Percentiles rank a stretch among this genome's conserved stretches.
Evolutionary conservation across 2,329 filamentous ascomycete species (phyloP).

Genomic region (Trichoderma harzianum): DNA sequence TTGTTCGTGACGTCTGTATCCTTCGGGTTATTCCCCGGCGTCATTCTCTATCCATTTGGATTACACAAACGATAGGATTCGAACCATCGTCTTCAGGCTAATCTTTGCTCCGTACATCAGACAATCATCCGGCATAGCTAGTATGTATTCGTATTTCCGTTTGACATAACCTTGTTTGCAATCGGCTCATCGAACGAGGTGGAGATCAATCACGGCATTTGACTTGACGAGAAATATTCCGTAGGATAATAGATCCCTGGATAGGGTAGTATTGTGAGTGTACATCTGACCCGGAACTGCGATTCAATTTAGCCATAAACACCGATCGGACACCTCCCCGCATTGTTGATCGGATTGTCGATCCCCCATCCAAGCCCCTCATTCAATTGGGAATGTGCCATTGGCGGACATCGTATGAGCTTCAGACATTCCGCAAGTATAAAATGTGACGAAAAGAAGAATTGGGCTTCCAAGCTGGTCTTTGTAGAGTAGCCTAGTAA

Average conservation of each 20-base stretch:
- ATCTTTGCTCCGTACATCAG: neutral
- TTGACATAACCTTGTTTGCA: neutral
- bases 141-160: neutral
- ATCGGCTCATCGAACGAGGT: neutral
- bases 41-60: no score
- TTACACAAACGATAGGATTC: neutral
- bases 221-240: neutral
- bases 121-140: neutral
- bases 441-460: neutral
- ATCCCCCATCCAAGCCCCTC: neutral
- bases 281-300: neutral
- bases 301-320: constrained; percentile 1
- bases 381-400: neutral
- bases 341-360: constrained; percentile 2
- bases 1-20: neutral
- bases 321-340: constrained; percentile 4
- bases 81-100: neutral
- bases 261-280: neutral
- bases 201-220: neutral
- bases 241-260: constrained; percentile 10
- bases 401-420: neutral
- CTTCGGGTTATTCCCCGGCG: neutral
- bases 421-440: neutral
- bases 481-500: neutral
- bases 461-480: neutral